Evolutionary conservation across 2,329 filamentous ascomycete genomes (phyloP).

Genomic region (Daldinia sp.): DNA sequence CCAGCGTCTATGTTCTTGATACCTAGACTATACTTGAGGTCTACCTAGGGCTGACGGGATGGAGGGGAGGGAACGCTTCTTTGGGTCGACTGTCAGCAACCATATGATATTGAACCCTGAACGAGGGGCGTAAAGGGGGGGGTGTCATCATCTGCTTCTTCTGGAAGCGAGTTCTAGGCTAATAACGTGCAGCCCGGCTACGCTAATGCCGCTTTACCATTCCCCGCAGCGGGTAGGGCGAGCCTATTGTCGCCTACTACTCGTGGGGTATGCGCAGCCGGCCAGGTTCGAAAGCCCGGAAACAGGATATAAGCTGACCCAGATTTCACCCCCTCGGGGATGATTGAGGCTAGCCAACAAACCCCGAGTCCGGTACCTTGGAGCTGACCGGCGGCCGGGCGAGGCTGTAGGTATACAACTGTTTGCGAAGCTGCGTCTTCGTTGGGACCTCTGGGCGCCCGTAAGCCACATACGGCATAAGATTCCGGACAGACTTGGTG

Average conservation of each 20-base stretch:
- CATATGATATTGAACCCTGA: constrained; percentile 1
- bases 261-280: constrained; percentile 17
- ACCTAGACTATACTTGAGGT: constrained; percentile 17
- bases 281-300: constrained; percentile 8
- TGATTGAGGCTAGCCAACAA: constrained; percentile 6
- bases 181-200: constrained; percentile 23
- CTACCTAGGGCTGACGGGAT: constrained; percentile 6
- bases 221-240: constrained; percentile 28
- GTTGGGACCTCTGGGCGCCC: neutral
- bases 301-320: constrained; percentile 31
- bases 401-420: constrained; percentile 16
- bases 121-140: too few species aligned
- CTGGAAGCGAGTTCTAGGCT: constrained; percentile 13
- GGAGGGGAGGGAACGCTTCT: neutral
- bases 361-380: constrained; percentile 10
- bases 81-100: constrained; percentile 12
- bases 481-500: constrained; percentile 17
- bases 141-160: constrained; percentile 16
- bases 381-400: constrained; percentile 5
- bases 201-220: constrained; percentile 30
- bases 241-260: constrained; percentile 11
- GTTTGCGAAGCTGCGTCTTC: constrained; percentile 15
- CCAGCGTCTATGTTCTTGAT: constrained; percentile 8
- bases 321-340: neutral
- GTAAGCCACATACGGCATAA: constrained; percentile 28